These are phyloP conservation scores for Penstemon barbatus DNA, from an alignment of 257 asterid genomes.

Conservation along the genomic window DNA sequence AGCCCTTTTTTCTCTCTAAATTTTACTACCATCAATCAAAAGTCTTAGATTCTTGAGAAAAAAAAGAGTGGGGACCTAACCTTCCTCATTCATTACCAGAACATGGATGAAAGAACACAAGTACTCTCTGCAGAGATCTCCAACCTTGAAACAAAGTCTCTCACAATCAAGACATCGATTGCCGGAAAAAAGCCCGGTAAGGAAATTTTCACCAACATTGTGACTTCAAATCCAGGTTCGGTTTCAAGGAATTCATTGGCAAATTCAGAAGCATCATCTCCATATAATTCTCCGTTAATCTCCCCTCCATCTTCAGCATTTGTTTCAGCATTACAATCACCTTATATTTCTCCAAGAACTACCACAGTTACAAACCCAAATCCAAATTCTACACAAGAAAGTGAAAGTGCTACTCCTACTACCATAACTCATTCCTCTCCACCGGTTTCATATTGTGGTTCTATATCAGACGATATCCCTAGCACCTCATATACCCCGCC, in stretches of 20 bases:
- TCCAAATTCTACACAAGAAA: slow-evolving; percentile 29
- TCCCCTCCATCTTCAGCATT: slow-evolving; percentile 94
- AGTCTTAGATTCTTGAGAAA: neutral
- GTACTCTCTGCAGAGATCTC: slow-evolving; percentile 23
- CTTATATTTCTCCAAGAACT: slow-evolving; percentile 88
- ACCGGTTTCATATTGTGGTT: slow-evolving; percentile 64
- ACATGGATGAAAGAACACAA: slow-evolving; percentile 49
- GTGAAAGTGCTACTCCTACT: slow-evolving; percentile 46
- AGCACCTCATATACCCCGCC: slow-evolving; percentile 87
- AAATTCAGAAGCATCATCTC: slow-evolving; percentile 57
- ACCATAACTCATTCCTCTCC: slow-evolving; percentile 60
- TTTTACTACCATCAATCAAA: slow-evolving; percentile 13
- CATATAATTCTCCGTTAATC: slow-evolving; percentile 64
- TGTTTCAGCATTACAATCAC: slow-evolving; percentile 87
- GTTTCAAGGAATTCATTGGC: slow-evolving; percentile 28
- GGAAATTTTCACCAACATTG: slow-evolving; percentile 29
- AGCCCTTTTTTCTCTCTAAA: slow-evolving; percentile 8
- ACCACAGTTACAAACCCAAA: slow-evolving; percentile 28
- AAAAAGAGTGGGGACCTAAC: slow-evolving; percentile 12
- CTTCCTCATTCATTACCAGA: slow-evolving; percentile 30
- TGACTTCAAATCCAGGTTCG: slow-evolving; percentile 34
- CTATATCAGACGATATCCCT: slow-evolving; percentile 82
- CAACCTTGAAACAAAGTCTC: slow-evolving; percentile 49
- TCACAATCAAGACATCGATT: slow-evolving; percentile 54
- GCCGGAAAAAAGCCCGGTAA: slow-evolving; percentile 34